Evolutionary conservation across 1,284 basidiomycete species (phyloP).

Genomic region (Sanguinoderma infundibulare): DNA sequence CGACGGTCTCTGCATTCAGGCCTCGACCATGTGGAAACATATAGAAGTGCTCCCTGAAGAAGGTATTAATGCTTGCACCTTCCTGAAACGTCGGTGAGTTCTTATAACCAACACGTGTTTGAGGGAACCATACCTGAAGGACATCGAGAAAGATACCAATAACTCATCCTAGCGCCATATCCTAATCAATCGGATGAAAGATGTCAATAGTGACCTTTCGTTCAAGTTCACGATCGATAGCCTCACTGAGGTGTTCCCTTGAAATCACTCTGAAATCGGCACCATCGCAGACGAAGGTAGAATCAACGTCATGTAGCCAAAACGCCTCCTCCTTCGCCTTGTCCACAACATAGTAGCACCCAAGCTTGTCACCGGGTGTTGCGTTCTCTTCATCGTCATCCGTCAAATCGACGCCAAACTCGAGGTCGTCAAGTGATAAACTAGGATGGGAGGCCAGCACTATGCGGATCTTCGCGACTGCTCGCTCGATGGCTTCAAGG

Average conservation of each 20-base stretch:
- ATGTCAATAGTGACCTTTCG: neutral
- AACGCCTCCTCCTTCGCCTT: conserved; percentile 4
- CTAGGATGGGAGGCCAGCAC: neutral
- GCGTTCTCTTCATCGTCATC: neutral
- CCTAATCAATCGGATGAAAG: neutral
- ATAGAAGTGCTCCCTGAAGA: conserved; percentile 19
- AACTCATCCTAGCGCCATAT: neutral
- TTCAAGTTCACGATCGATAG: too few species aligned
- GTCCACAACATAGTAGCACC: conserved; percentile 27
- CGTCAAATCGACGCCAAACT: neutral
- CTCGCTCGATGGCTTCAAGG: neutral
- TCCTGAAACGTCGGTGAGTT: neutral
- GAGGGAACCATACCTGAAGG: neutral
- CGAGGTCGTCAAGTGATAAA: neutral
- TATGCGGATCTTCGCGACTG: neutral
- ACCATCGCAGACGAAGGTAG: neutral
- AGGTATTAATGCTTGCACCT: neutral
- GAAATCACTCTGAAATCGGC: neutral
- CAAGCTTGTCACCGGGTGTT: neutral
- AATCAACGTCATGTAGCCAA: neutral
- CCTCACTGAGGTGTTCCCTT: neutral
- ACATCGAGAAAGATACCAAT: neutral
- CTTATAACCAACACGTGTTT: too few species aligned
- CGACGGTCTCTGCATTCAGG: neutral
- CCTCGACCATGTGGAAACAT: conserved; percentile 25